Percentiles rank a stretch among this genome's conserved stretches.
These are phyloP conservation scores for Wickerhamomyces sp. DNA, from an alignment of 1,139 yeast genomes.

Conservation along the genomic window DNA sequence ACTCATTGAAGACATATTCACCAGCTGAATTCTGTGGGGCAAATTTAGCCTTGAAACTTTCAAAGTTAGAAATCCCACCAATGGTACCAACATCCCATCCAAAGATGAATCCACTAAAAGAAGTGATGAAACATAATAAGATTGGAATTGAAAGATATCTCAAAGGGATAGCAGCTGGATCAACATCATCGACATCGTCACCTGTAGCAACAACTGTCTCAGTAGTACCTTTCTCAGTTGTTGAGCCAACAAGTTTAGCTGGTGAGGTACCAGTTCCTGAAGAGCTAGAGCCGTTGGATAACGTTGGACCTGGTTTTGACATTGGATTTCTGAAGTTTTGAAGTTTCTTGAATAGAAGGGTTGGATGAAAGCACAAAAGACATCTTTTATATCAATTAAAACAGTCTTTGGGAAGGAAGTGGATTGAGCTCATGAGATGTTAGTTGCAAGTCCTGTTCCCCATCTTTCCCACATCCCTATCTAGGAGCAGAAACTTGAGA, in stretches of 20 bases:
- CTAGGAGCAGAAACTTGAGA: too few species aligned
- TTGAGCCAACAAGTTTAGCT: not conserved
- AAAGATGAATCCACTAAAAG: conserved; percentile 65
- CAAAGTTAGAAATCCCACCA: conserved; percentile 61
- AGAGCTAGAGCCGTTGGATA: too few species aligned
- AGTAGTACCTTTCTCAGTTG: not conserved
- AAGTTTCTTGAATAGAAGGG: too few species aligned
- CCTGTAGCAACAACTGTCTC: too few species aligned
- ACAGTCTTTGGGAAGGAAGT: too few species aligned
- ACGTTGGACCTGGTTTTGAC: too few species aligned
- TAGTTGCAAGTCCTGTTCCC: not conserved
- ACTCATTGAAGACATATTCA: conserved; percentile 35
- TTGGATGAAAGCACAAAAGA: not conserved
- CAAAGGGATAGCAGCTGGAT: not conserved
- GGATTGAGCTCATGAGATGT: too few species aligned
- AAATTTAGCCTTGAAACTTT: conserved; percentile 43
- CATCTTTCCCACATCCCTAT: too few species aligned
- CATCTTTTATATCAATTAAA: not conserved
- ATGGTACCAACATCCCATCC: conserved; percentile 77
- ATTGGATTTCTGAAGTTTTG: too few species aligned
- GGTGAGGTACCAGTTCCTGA: too few species aligned
- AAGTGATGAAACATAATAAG: conserved; percentile 32
- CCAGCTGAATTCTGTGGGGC: conserved; percentile 35
- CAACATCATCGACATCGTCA: not conserved
- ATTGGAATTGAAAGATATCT: conserved; percentile 12